Evolutionary conservation across 768 basidiomycete genomes (phyloP).

Genomic region (Tricholomella constricta): DNA sequence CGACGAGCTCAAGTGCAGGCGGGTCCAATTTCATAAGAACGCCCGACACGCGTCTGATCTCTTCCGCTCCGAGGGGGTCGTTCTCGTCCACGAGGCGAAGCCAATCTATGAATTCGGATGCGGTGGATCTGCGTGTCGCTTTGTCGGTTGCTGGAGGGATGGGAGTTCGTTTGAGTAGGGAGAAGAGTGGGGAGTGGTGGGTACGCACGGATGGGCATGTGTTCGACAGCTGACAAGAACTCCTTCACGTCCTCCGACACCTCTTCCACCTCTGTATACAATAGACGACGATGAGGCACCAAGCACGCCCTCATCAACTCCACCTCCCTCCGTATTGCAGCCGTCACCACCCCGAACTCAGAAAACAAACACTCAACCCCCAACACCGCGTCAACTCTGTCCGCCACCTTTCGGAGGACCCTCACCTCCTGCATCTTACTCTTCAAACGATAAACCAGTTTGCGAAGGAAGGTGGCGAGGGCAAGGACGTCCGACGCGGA

Average conservation of each 20-base stretch:
- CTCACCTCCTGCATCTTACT: conserved; percentile 51
- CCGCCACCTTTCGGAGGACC: conserved; percentile 35
- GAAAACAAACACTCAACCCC: conserved; percentile 29
- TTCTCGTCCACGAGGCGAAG: conserved; percentile 48
- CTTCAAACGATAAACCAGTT: conserved; percentile 57
- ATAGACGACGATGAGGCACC: conserved; percentile 13
- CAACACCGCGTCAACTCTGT: conserved; percentile 40
- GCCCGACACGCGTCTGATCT: conserved; percentile 42
- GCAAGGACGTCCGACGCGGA: conserved; percentile 64
- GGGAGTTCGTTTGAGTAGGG: too few relatives aligned
- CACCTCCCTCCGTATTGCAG: conserved; percentile 48
- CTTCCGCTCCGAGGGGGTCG: conserved; percentile 31
- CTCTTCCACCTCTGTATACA: neutral
- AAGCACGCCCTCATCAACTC: conserved; percentile 41
- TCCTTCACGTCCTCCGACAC: conserved; percentile 32
- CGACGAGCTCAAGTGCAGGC: conserved; percentile 43
- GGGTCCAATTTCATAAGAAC: conserved; percentile 43
- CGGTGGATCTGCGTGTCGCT: conserved; percentile 35
- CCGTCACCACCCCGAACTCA: conserved; percentile 33
- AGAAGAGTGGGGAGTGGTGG: too few relatives aligned
- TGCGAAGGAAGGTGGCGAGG: conserved; percentile 63
- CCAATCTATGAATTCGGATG: conserved; percentile 67
- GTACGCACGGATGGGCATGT: conserved; percentile 50
- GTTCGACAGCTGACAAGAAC: conserved; percentile 48
- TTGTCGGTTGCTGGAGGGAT: conserved; percentile 41